Conservation (phyloP, 2,329 filamentous ascomycete species). For the Neopestalotiopsis sp. region DNA sequence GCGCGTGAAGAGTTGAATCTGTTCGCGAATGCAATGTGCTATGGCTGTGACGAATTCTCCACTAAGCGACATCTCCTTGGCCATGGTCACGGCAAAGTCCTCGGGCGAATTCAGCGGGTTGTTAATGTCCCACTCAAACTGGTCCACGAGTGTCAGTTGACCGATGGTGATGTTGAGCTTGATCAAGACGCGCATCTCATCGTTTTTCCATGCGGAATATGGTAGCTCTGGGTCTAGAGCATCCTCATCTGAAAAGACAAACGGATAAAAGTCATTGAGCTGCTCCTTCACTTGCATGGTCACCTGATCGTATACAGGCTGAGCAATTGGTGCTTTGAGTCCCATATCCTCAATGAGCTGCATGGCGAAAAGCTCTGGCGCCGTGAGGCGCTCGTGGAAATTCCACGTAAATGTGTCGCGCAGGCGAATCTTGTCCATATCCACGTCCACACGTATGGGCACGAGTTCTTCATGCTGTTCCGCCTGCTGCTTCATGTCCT, state of each 20-base stretch:
- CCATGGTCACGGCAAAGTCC: constrained; percentile 90
- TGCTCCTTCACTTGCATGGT: constrained; percentile 82
- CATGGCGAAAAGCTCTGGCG: constrained; percentile 81
- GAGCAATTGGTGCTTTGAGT: constrained; percentile 71
- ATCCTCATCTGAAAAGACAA: constrained; percentile 88
- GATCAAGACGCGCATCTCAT: constrained; percentile 95
- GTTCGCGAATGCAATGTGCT: constrained; percentile 95
- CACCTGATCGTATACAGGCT: constrained; percentile 66
- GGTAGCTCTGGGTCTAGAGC: constrained; percentile 87
- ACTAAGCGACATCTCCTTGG: constrained; percentile 84
- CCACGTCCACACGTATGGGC: constrained; percentile 88
- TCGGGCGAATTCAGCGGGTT: constrained; percentile 93
- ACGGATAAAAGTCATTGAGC: constrained; percentile 90
- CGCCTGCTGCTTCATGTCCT: constrained; percentile 83
- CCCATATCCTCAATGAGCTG: constrained; percentile 93
- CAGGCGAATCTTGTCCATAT: constrained; percentile 93
- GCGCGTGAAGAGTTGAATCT: constrained; percentile 91
- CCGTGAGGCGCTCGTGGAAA: constrained; percentile 84
- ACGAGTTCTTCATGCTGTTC: constrained; percentile 92
- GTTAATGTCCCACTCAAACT: constrained; percentile 99
- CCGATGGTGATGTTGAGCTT: constrained; percentile 98
- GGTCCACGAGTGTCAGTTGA: constrained; percentile 89
- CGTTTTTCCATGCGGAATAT: constrained; percentile 95
- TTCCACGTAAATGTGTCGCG: constrained; percentile 99
- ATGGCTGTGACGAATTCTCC: constrained; percentile 98